phyloP scores from a whole-genome alignment of 768 basidiomycete species.

The Trametes punicea region DNA sequence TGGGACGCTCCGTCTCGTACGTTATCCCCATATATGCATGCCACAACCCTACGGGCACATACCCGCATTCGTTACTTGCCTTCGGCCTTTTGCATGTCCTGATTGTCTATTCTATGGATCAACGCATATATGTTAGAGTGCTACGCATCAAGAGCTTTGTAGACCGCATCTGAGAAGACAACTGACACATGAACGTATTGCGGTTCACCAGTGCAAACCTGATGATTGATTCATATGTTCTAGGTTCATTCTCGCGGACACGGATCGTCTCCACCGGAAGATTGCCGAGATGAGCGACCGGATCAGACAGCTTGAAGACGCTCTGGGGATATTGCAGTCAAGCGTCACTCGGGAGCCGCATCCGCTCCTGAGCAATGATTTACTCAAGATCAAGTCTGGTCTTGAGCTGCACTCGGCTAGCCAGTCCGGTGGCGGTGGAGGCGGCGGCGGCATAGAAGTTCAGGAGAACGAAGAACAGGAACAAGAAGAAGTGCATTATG shows the following conservation, averaged over 20 bases:
- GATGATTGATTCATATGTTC: neutral
- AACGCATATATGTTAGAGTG: no score
- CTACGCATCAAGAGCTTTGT: no score
- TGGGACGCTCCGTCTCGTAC: neutral
- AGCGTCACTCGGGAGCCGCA: slow-evolving; percentile 54
- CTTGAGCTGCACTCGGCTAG: slow-evolving; percentile 42
- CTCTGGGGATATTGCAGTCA: slow-evolving; percentile 55
- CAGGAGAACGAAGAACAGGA: slow-evolving; percentile 20
- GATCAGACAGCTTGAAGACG: slow-evolving; percentile 69
- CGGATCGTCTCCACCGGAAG: slow-evolving; percentile 60
- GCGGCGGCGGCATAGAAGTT: slow-evolving; percentile 18
- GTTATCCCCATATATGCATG: neutral
- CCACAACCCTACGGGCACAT: no score
- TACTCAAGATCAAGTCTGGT: slow-evolving; percentile 54
- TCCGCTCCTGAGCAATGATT: slow-evolving; percentile 51
- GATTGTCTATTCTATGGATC: no score
- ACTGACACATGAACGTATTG: no score
- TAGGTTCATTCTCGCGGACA: slow-evolving; percentile 65
- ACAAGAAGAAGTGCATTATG: slow-evolving; percentile 30
- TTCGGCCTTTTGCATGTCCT: neutral
- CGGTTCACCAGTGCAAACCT: neutral
- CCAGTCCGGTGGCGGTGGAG: neutral
- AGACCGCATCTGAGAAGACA: no score
- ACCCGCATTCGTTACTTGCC: no score
- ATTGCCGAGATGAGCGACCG: slow-evolving; percentile 65